A percentile compares a stretch with the other conserved stretches of the same genome.
phyloP scores from a whole-genome alignment of 108 stramenopile genomes.

The Nitzschia sp. region DNA sequence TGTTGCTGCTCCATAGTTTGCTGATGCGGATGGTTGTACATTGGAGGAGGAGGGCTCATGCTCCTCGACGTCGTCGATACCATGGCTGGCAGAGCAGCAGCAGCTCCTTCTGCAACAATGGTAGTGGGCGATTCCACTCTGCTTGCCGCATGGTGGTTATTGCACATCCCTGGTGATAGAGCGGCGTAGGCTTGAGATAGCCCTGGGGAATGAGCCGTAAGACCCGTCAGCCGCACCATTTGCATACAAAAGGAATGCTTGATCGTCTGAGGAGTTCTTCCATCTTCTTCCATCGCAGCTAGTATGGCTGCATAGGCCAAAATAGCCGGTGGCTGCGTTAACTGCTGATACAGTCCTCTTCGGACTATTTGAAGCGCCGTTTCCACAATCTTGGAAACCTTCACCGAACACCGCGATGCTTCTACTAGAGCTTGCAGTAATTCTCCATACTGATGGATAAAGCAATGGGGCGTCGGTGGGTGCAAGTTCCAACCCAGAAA shows the following conservation, averaged over 20 bases:
- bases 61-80: too few species aligned
- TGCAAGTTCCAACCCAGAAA: conserved; percentile 25
- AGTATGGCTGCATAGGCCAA: conserved; percentile 45
- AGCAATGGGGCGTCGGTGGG: conserved; percentile 25
- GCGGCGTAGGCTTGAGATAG: conserved; percentile 15
- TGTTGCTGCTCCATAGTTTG: not conserved
- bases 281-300: conserved; percentile 35
- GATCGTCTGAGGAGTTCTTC: not conserved
- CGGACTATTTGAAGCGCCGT: not conserved
- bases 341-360: not conserved
- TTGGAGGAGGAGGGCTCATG: too few species aligned
- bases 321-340: conserved; percentile 19
- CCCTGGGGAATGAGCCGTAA: conserved; percentile 13
- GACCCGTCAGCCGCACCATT: conserved; percentile 4
- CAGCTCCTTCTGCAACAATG: not conserved
- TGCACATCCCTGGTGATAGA: not conserved
- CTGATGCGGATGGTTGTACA: too few species aligned
- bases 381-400: conserved; percentile 15
- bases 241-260: conserved; percentile 17
- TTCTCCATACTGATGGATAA: conserved; percentile 18
- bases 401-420: not conserved
- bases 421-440: not conserved
- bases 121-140: too few species aligned
- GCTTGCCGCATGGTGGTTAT: too few species aligned
- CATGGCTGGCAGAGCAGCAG: too few species aligned